Conservation (phyloP, 805 yeast genomes). For the Metschnikowia dekortorum region DNA sequence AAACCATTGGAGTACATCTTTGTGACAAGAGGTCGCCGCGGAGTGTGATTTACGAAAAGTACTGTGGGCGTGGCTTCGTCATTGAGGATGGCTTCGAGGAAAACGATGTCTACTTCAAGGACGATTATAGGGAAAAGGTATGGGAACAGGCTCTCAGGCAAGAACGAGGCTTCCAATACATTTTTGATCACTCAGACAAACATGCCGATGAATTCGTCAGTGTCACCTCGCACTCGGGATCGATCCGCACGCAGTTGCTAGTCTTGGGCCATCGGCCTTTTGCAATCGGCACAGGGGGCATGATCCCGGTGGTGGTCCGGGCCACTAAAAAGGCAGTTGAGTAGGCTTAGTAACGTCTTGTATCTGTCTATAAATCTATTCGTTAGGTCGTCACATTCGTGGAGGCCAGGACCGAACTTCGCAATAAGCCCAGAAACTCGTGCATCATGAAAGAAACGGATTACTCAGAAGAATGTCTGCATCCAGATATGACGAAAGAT, state of each 20-base stretch:
- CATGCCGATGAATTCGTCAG: slow-evolving; percentile 27
- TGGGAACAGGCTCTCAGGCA: slow-evolving; percentile 37
- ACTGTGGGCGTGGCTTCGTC: slow-evolving; percentile 34
- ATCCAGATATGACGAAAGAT: slow-evolving; percentile 1
- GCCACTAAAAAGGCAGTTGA: slow-evolving; percentile 17
- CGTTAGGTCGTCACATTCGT: neutral
- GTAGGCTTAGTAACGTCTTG: neutral
- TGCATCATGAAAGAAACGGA: neutral
- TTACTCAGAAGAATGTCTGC: slow-evolving; percentile 4
- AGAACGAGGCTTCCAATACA: slow-evolving; percentile 33
- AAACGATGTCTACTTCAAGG: slow-evolving; percentile 41
- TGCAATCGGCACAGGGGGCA: slow-evolving; percentile 51
- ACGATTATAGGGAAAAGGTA: slow-evolving; percentile 36
- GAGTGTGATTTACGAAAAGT: slow-evolving; percentile 35
- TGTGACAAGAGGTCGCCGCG: slow-evolving; percentile 45
- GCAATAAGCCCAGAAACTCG: too few relatives aligned
- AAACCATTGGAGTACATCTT: slow-evolving; percentile 46
- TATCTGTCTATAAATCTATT: neutral
- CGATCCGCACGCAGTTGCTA: slow-evolving; percentile 44
- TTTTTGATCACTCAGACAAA: slow-evolving; percentile 21
- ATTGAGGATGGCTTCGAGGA: slow-evolving; percentile 45
- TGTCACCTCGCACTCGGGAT: slow-evolving; percentile 50
- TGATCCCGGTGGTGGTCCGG: slow-evolving; percentile 51
- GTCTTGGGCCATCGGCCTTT: slow-evolving; percentile 47
- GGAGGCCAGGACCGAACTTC: neutral